Evolutionary conservation across 345 rosid species (phyloP).

Genomic region (Populus ilicifolia): DNA sequence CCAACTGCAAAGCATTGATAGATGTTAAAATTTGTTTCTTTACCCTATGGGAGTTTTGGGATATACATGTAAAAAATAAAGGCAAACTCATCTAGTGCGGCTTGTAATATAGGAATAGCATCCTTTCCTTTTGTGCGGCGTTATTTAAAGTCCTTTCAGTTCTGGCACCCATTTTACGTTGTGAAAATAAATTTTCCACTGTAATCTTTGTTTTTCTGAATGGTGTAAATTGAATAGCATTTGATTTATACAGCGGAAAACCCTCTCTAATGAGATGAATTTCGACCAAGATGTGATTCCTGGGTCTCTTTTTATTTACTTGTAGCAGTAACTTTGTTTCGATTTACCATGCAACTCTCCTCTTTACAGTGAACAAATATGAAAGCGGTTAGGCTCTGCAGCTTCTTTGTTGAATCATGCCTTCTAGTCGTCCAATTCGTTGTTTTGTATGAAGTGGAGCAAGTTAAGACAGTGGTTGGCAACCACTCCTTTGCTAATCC

Average conservation of each 20-base stretch:
- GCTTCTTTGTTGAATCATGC: neutral
- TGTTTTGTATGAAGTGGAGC: conserved; percentile 25
- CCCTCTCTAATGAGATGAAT: neutral
- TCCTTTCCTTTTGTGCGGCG: neutral
- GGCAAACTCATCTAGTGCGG: conserved; percentile 21
- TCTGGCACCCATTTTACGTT: neutral
- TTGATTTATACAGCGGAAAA: neutral
- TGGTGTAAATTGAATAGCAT: neutral
- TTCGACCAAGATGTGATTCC: neutral
- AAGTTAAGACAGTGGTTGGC: conserved; percentile 17
- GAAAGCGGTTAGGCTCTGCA: too few relatives aligned
- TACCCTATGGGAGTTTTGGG: conserved; percentile 2
- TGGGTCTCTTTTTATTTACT: neutral
- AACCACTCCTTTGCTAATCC: conserved; percentile 34
- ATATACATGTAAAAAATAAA: conserved; percentile 27
- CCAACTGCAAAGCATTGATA: conserved; percentile 7
- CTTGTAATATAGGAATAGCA: conserved; percentile 34
- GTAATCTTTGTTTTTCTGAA: neutral
- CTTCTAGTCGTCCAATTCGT: neutral
- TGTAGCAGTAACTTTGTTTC: neutral
- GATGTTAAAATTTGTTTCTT: conserved; percentile 11
- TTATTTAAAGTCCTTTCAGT: neutral
- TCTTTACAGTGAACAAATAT: too few relatives aligned
- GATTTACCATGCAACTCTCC: neutral
- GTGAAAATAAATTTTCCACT: neutral